phyloP scores from a whole-genome alignment of 768 basidiomycete species.

The Imleria badia region DNA sequence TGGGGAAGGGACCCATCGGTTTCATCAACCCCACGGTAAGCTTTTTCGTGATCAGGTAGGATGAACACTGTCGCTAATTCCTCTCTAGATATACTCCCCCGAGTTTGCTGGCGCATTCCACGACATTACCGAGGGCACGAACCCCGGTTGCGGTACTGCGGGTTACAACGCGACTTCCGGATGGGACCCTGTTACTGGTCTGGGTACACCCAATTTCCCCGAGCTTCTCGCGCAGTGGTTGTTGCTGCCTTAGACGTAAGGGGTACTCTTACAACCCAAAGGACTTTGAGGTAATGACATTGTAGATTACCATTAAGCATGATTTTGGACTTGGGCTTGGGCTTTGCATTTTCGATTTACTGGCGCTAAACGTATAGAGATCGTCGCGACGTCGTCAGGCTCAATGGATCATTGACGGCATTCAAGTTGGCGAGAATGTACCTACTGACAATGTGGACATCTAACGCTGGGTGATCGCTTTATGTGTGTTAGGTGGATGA shows the following conservation, averaged over 20 bases:
- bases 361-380: too few relatives aligned
- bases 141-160: constrained; percentile 43
- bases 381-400: too few relatives aligned
- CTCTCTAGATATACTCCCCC: constrained; percentile 4
- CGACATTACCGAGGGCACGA: constrained; percentile 47
- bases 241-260: constrained; percentile 7
- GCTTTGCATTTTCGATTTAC: too few relatives aligned
- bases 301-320: neutral
- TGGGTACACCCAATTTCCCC: constrained; percentile 47
- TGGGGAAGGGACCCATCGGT: constrained; percentile 32
- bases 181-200: constrained; percentile 47
- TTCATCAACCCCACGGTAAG: constrained; percentile 10
- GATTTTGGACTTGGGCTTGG: too few relatives aligned
- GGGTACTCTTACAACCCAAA: neutral
- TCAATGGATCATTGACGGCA: too few relatives aligned
- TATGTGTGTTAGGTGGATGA: too few relatives aligned
- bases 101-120: constrained; percentile 20
- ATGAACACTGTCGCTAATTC: neutral
- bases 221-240: constrained; percentile 40
- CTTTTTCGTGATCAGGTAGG: neutral
- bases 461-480: too few relatives aligned
- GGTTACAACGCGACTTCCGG: constrained; percentile 35
- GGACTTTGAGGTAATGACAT: too few relatives aligned
- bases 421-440: too few relatives aligned
- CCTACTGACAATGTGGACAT: too few relatives aligned